Percentiles rank a stretch among this genome's conserved stretches.
Conservation (phyloP, 257 asterid species). For the Nyctanthes arbortristis region DNA sequence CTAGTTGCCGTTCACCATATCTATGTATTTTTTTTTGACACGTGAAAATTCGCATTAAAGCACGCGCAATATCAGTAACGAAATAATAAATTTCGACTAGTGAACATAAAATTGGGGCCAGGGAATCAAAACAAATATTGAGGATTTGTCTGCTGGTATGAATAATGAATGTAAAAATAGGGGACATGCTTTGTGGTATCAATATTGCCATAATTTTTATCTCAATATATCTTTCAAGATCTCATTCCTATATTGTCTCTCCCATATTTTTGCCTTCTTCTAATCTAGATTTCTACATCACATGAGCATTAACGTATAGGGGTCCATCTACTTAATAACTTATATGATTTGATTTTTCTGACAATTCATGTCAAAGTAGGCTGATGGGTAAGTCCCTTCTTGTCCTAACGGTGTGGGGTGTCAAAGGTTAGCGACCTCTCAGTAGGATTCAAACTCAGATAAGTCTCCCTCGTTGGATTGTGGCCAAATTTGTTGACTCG, state of each 20-base stretch:
- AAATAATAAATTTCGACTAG: too few relatives aligned
- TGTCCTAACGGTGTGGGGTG: not conserved
- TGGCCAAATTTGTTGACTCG: too few relatives aligned
- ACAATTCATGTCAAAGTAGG: not conserved
- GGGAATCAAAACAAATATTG: conserved; percentile 5
- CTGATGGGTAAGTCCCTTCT: not conserved
- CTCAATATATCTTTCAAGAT: not conserved
- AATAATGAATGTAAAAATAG: conserved; percentile 24
- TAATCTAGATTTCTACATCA: conserved; percentile 3
- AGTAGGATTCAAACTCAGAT: too few relatives aligned
- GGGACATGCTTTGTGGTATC: conserved; percentile 32
- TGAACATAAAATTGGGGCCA: conserved; percentile 3
- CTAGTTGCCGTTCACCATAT: too few relatives aligned
- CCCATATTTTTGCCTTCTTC: not conserved
- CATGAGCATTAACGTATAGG: conserved; percentile 6
- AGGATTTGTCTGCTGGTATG: conserved; percentile 49
- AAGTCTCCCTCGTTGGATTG: too few relatives aligned
- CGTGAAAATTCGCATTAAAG: too few relatives aligned
- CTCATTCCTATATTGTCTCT: conserved; percentile 15
- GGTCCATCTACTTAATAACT: conserved; percentile 31
- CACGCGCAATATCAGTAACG: too few relatives aligned
- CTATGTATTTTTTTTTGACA: too few relatives aligned
- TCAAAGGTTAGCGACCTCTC: too few relatives aligned
- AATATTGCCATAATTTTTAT: conserved; percentile 30
- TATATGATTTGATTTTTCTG: conserved; percentile 21